These are phyloP conservation scores for Corchorus olitorius DNA, from an alignment of 345 rosid genomes.

Conservation along the genomic window DNA sequence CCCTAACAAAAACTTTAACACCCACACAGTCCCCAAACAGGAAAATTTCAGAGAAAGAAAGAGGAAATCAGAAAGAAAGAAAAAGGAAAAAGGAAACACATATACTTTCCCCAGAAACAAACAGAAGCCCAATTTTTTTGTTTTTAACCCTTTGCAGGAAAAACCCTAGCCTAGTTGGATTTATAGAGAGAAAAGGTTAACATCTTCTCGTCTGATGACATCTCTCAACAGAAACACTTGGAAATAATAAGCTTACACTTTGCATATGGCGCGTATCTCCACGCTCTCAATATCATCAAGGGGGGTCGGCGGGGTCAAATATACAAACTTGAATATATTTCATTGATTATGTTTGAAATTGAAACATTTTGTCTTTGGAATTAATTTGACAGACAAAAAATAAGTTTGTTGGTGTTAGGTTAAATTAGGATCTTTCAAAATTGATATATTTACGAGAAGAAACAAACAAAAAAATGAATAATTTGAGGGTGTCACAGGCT, in stretches of 20 bases:
- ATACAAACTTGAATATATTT: not conserved
- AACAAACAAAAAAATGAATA: constrained; percentile 2
- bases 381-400: not conserved
- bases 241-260: not conserved
- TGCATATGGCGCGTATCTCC: constrained; percentile 7
- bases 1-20: not conserved
- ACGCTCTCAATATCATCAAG: constrained; percentile 1
- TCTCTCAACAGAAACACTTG: not conserved
- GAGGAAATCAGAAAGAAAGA: not conserved
- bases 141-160: not conserved
- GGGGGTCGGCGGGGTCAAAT: not conserved
- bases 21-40: not conserved
- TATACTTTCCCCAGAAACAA: not conserved
- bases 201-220: not conserved
- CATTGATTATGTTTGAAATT: not conserved
- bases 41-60: constrained; percentile 7
- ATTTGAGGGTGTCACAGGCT: constrained; percentile 9
- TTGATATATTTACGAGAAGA: too few relatives aligned
- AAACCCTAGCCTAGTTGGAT: constrained; percentile 29
- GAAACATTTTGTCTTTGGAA: constrained; percentile 2
- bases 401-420: not conserved
- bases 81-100: not conserved
- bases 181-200: constrained; percentile 24
- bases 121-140: not conserved
- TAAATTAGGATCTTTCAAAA: not conserved